Evolutionary conservation across 805 yeast species (phyloP), one percentile per base, ranked within the genome.

Genomic region (Cyberlindnera mycetangii): DNA sequence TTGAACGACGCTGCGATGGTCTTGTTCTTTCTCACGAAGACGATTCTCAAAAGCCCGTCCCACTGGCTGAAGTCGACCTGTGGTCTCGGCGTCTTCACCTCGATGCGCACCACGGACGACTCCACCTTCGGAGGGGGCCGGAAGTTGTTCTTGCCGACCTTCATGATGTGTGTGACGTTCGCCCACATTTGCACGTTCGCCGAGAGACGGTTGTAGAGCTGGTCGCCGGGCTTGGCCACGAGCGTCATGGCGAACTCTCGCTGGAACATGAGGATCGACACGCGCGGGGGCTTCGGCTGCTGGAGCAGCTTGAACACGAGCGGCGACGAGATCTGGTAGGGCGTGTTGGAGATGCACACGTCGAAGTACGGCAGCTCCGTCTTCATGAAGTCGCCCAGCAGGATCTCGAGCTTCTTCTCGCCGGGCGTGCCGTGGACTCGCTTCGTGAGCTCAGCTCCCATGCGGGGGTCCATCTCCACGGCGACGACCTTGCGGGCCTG

Each of bases 141-240:
- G 72, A 93, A 93, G 61, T 93, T 93, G 62, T 93, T 93, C 62
- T 82, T 85, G 19, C 98, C 98, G 24, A 93, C 99, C 67, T 93
- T 93, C 99, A 93, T 93, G 42, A 93, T 87, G 64, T 93, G 99
- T 7, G 95, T 89, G 14, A 93, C 97, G 53, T 88, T 88, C n/a
- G 97, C 97, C 97, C 98, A 93, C 98, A 93, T 92, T 62, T 93
- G 99, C 1, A 93, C 98, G 61, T 93, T 93, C 24, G 96, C 98
- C 25, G 96, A 85, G 43, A 93, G 74, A 59, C 99, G 78, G 66
- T 97, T 89, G 70, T 92, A 93, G 32, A 93, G 71, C 1, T 88
- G 66, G 56, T 93, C 98, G n/a, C 99, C 99, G 0, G 99, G 98
- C 55, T 95, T 79, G 1, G 99, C 99, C 42, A 93, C 72, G 44